Evolutionary conservation across 768 basidiomycete genomes (phyloP).

Genomic region (Podaxis mareebaensis): DNA sequence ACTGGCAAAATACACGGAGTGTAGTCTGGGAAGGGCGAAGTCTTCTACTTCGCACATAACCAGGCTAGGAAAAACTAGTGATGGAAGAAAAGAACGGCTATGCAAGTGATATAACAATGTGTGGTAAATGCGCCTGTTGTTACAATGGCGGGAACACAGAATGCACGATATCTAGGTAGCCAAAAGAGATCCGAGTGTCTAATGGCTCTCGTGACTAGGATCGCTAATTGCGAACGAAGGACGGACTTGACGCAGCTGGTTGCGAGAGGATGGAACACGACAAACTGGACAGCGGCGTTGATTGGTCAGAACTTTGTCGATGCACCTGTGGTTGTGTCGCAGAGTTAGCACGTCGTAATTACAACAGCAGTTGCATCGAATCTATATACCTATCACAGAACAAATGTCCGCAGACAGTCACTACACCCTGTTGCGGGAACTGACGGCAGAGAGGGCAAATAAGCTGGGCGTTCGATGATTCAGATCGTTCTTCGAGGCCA

Average conservation of each 20-base stretch:
- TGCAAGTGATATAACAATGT: not conserved
- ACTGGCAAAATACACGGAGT: not conserved
- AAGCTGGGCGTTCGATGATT: slow-evolving; percentile 21
- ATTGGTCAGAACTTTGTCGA: slow-evolving; percentile 18
- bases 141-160: not conserved
- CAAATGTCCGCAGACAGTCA: slow-evolving; percentile 33
- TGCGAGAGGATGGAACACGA: slow-evolving; percentile 19
- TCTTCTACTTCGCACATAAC: not conserved
- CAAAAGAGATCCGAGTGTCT: not conserved
- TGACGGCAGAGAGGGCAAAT: slow-evolving; percentile 33
- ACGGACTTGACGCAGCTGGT: slow-evolving; percentile 22
- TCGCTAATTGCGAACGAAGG: slow-evolving; percentile 22
- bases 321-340: slow-evolving; percentile 19
- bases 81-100: not conserved
- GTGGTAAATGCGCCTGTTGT: not conserved
- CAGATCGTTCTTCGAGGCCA: not conserved
- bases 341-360: not conserved
- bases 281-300: slow-evolving; percentile 27
- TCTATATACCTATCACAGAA: slow-evolving; percentile 27
- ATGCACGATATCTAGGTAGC: not conserved
- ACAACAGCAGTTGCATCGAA: not conserved
- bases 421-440: slow-evolving; percentile 31
- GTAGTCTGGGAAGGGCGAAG: not conserved
- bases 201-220: slow-evolving; percentile 7
- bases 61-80: not conserved